These are phyloP conservation scores for Hansenula lynferdii DNA, from an alignment of 1,139 yeast genomes.

Conservation along the genomic window DNA sequence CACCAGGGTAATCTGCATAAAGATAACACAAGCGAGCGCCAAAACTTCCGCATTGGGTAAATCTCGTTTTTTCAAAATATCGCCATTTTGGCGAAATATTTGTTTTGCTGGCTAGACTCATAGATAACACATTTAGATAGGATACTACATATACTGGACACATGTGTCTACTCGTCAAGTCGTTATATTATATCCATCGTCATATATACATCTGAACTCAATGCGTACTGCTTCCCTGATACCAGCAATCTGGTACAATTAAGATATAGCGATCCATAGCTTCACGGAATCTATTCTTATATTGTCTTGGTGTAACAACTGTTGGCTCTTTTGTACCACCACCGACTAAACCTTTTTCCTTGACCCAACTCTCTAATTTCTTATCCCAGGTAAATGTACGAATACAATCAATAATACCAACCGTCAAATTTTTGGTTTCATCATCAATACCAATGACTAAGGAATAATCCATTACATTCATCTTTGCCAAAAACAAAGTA, in stretches of 20 bases:
- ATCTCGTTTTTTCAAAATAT: too few relatives aligned
- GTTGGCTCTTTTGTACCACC: conserved; percentile 94
- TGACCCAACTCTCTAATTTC: conserved; percentile 97
- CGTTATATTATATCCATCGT: too few relatives aligned
- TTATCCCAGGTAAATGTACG: conserved; percentile 99
- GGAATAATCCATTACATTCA: conserved; percentile 99
- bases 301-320: conserved; percentile 93
- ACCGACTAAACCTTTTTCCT: conserved; percentile 85
- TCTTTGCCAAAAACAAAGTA: conserved; percentile 86
- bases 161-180: too few relatives aligned
- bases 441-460: conserved; percentile 87
- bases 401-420: conserved; percentile 94
- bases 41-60: too few relatives aligned
- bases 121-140: too few relatives aligned
- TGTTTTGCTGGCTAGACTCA: too few relatives aligned
- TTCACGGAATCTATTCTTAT: conserved; percentile 88
- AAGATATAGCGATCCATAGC: conserved; percentile 96
- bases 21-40: too few relatives aligned
- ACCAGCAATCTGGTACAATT: conserved; percentile 92
- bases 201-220: neutral
- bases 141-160: too few relatives aligned
- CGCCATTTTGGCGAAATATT: too few relatives aligned
- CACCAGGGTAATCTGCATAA: too few relatives aligned
- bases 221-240: conserved; percentile 28
- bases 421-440: conserved; percentile 62